Evolutionary conservation across 257 asterid genomes (phyloP), one percentile per base, ranked within the genome.

Genomic region (Solanum chaucha): DNA sequence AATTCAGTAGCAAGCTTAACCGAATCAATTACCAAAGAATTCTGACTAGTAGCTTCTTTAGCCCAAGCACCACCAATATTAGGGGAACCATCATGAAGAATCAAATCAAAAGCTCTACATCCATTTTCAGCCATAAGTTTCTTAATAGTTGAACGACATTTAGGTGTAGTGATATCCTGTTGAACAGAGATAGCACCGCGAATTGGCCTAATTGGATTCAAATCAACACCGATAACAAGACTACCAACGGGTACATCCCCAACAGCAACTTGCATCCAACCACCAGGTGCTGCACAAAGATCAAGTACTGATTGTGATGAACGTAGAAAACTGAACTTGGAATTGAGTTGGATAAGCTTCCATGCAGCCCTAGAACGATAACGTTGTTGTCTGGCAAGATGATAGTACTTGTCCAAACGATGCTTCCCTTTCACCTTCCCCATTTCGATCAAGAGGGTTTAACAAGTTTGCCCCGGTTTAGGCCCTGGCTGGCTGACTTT

Each of bases 211-310:
- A 96, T 96, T 0, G 97, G 98, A 19, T 93, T 98, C 71, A 93
- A 94, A 83, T 97, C 99, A 85, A 95, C 96, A 26, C 99, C 99
- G 85, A 97, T 87, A 10, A 97, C 98, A 32, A 97, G 92, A 83
- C 96, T 93, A 17, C 98, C 98, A 34, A 95, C 98, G 8, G 99
- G 99, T 2, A 91, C 98, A 6, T 93, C 92, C 83, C 94, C 94
- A 15, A 94, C 97, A 34, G 94, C 89, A 3, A 96, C 99, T 85
- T 97, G 99, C 98, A 96, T 94, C 99, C 99, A 97, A 59, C 99
- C 99, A 14, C 99, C 99, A 0, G 99, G 99, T 3, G 98, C 98
- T 85, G 99, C 99, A 89, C 99, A 97, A 93, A 97, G 99, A 89
- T 96, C 98, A 88, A 97, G 98, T 40, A 92, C 98, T 40, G 98